phyloP scores from a whole-genome alignment of 2,329 filamentous ascomycete genomes.

The Chrysosphaeria jannelii region DNA sequence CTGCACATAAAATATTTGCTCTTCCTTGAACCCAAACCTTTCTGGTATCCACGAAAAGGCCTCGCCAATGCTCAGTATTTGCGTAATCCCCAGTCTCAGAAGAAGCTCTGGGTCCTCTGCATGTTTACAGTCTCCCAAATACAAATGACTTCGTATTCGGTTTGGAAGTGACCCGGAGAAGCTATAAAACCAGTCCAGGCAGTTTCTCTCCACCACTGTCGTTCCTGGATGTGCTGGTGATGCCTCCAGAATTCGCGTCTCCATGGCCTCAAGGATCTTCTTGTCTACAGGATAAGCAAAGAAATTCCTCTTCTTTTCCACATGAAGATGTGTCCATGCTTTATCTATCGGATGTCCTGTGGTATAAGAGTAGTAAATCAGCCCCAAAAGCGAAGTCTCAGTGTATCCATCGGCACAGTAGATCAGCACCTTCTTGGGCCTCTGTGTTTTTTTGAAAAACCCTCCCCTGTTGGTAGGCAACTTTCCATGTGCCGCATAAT shows the following conservation, averaged over 20 bases:
- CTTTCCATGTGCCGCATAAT: conserved; percentile 43
- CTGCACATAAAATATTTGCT: conserved; percentile 56
- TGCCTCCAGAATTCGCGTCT: conserved; percentile 41
- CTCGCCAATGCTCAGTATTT: conserved; percentile 81
- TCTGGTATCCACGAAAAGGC: conserved; percentile 50
- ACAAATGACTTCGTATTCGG: conserved; percentile 76
- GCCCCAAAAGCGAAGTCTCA: conserved; percentile 62
- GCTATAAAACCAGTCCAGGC: conserved; percentile 41
- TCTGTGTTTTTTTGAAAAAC: background rate
- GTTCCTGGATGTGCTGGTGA: conserved; percentile 31
- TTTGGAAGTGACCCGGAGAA: conserved; percentile 82
- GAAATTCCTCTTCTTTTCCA: conserved; percentile 60
- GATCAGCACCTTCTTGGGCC: conserved; percentile 43
- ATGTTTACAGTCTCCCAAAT: conserved; percentile 74
- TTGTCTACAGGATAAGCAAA: conserved; percentile 90
- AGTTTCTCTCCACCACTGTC: too few species aligned
- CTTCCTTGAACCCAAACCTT: conserved; percentile 40
- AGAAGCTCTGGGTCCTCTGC: conserved; percentile 80
- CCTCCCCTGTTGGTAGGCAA: background rate
- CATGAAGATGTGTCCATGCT: conserved; percentile 69
- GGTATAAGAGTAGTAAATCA: conserved; percentile 84
- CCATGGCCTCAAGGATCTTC: conserved; percentile 44
- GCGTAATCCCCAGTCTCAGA: conserved; percentile 48
- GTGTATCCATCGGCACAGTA: conserved; percentile 94
- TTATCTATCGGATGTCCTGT: conserved; percentile 53